phyloP scores from a whole-genome alignment of 202 grass and related monocot genomes.

The Carex sylvatica region DNA sequence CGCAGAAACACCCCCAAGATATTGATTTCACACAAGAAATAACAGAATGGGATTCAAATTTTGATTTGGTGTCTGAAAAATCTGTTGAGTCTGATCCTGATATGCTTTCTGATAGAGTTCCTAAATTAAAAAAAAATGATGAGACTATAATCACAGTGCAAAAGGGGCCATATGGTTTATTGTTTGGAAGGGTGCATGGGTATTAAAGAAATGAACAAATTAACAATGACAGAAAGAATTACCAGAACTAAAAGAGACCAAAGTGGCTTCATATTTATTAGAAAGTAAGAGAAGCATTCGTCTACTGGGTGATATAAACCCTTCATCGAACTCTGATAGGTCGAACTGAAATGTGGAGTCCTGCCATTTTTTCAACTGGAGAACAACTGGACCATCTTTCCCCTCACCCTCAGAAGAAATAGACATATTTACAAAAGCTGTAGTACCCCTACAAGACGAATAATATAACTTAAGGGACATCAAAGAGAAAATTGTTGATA shows the following conservation, averaged over 20 bases:
- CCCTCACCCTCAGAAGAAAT: conserved; percentile 38
- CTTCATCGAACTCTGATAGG: conserved; percentile 67
- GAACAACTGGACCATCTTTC: conserved; percentile 55
- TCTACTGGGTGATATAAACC: conserved; percentile 81
- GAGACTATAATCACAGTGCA: neutral
- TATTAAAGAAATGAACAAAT: conserved; percentile 12
- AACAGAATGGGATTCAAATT: conserved; percentile 48
- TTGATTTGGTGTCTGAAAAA: conserved; percentile 11
- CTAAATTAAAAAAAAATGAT: conserved; percentile 12
- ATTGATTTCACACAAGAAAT: conserved; percentile 83
- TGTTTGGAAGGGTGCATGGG: neutral
- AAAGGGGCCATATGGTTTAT: neutral
- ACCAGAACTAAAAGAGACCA: conserved; percentile 44
- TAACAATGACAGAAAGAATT: conserved; percentile 5
- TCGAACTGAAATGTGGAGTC: conserved; percentile 36
- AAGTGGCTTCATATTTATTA: conserved; percentile 42
- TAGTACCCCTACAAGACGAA: conserved; percentile 19
- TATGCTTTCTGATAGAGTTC: conserved; percentile 9
- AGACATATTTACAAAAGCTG: conserved; percentile 33
- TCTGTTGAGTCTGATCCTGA: neutral
- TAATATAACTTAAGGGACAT: conserved; percentile 20
- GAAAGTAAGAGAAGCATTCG: conserved; percentile 61
- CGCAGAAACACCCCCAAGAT: conserved; percentile 66
- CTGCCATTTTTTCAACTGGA: conserved; percentile 75
- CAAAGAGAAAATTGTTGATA: neutral